Conservation (phyloP, 257 asterid genomes). For the Solanum pennellii region DNA sequence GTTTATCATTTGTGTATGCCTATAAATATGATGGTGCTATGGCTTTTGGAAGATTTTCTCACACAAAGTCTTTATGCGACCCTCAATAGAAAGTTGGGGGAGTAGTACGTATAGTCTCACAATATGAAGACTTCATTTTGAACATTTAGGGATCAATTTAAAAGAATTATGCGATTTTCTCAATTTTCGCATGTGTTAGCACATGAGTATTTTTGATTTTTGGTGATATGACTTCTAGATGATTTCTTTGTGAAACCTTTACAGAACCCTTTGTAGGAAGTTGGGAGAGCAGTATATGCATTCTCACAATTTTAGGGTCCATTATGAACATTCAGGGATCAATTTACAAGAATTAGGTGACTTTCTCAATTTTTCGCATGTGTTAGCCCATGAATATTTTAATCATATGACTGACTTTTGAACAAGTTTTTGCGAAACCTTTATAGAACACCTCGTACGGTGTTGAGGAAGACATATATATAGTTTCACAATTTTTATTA, state of each 20-base stretch:
- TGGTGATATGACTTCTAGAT: neutral
- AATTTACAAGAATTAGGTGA: neutral
- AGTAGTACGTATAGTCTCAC: neutral
- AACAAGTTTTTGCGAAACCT: neutral
- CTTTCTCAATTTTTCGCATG: neutral
- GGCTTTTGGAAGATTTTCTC: neutral
- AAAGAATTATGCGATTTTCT: rapidly evolving
- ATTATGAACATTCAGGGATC: neutral
- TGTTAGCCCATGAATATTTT: neutral
- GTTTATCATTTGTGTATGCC: no score
- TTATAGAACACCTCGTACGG: neutral
- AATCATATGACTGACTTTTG: neutral
- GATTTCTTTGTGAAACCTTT: neutral
- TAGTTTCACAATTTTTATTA: neutral
- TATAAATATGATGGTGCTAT: no score
- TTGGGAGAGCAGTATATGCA: neutral
- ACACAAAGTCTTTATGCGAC: no score
- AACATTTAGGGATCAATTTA: neutral
- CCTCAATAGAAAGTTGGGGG: neutral
- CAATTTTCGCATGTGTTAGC: neutral
- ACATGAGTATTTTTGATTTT: no score
- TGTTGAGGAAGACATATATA: no score
- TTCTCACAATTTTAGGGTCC: neutral
- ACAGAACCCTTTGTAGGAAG: neutral
- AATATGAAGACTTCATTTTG: neutral